phyloP scores from a whole-genome alignment of 306 rosid genomes.

The Trifolium repens region DNA sequence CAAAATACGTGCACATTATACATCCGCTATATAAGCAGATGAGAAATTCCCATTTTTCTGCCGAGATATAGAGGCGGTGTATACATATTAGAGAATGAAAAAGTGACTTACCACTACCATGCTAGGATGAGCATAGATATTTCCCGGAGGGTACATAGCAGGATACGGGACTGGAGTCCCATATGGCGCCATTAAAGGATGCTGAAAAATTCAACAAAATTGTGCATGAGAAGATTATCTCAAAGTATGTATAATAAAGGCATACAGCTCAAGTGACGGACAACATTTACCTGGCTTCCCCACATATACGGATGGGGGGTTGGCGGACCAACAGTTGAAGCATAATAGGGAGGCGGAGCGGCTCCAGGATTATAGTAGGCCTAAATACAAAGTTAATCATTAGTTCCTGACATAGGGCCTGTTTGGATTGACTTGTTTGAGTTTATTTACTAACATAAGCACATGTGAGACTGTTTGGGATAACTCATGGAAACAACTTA shows the following conservation, averaged over 20 bases:
- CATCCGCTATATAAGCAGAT: constrained; percentile 13
- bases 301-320: constrained; percentile 93
- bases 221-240: constrained; percentile 29
- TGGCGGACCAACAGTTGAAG: constrained; percentile 86
- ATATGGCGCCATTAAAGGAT: constrained; percentile 86
- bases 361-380: constrained; percentile 94
- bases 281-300: constrained; percentile 85
- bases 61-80: neutral
- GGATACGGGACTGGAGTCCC: constrained; percentile 97
- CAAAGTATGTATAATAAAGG: constrained; percentile 3
- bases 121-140: constrained; percentile 92
- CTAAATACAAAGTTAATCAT: constrained; percentile 54
- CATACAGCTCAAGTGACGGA: constrained; percentile 21
- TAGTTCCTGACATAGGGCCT: constrained; percentile 25
- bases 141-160: constrained; percentile 91
- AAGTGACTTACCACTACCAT: constrained; percentile 69
- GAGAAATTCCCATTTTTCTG: constrained; percentile 19
- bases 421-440: neutral
- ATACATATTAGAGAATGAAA: constrained; percentile 17
- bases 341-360: constrained; percentile 87
- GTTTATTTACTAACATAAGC: neutral
- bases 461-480: neutral
- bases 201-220: constrained; percentile 61
- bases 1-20: neutral
- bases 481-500: neutral